Conservation (phyloP, 192 early-diverging fungal species). For the Ambispora gerdemannii region DNA sequence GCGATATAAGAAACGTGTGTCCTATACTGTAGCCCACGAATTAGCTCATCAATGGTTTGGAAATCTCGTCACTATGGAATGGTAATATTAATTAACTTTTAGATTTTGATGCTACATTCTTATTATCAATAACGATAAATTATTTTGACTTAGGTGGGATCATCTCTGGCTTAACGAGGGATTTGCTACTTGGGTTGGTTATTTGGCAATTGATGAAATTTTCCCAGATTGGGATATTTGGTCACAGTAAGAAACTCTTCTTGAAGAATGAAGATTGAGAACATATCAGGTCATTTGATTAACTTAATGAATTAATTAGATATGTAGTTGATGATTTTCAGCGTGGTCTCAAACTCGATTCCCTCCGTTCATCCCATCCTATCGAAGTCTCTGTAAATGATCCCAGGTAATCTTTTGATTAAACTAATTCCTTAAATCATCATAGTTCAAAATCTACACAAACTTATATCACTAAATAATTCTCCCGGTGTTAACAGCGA, state of each 20-base stretch:
- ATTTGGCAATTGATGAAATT: constrained; percentile 79
- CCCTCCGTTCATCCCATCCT: constrained; percentile 84
- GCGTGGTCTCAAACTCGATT: constrained; percentile 74
- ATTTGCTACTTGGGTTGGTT: constrained; percentile 95
- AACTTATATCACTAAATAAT: neutral
- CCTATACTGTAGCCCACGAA: constrained; percentile 91
- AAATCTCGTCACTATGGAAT: constrained; percentile 94
- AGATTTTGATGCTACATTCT: neutral
- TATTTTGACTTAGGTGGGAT: constrained; percentile 61
- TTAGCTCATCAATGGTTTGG: constrained; percentile 89
- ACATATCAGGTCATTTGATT: neutral
- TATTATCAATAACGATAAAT: neutral
- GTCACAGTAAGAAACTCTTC: constrained; percentile 50
- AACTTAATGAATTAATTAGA: constrained; percentile 14
- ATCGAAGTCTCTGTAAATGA: constrained; percentile 85
- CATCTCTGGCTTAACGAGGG: constrained; percentile 96
- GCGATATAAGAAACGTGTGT: constrained; percentile 75
- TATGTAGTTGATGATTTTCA: constrained; percentile 80
- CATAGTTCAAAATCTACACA: too few species aligned
- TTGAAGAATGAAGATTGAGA: neutral
- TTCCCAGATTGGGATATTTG: constrained; percentile 96
- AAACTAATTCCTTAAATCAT: too few species aligned
- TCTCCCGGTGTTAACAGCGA: constrained; percentile 46
- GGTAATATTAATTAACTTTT: too few species aligned
- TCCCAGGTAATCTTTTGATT: constrained; percentile 38